These are phyloP conservation scores for Mycothermus thermophilus DNA, from an alignment of 495 filamentous ascomycete genomes.

Conservation along the genomic window DNA sequence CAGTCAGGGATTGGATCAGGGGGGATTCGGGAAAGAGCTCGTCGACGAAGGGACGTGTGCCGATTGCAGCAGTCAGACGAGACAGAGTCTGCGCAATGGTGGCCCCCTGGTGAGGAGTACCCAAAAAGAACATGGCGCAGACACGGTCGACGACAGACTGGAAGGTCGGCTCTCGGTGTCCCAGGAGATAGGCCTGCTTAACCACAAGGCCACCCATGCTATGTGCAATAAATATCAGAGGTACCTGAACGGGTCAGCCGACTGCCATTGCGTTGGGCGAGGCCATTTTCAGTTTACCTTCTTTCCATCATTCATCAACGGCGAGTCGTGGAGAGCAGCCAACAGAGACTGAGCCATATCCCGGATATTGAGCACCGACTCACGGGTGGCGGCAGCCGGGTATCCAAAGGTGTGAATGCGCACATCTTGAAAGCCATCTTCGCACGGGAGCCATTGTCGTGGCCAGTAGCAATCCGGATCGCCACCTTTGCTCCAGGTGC, in stretches of 20 bases:
- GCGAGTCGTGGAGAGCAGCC: constrained; percentile 21
- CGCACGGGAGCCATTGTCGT: constrained; percentile 15
- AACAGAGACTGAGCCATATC: constrained; percentile 31
- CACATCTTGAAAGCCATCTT: constrained; percentile 11
- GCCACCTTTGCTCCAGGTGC: constrained; percentile 11
- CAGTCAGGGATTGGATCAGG: background rate
- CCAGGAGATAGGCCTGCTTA: constrained; percentile 26
- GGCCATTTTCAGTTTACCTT: background rate
- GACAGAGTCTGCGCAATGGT: constrained; percentile 26
- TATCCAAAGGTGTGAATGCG: constrained; percentile 19
- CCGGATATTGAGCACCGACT: constrained; percentile 22
- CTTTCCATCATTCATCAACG: constrained; percentile 3
- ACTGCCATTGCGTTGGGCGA: background rate
- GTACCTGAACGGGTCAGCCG: constrained; percentile 9
- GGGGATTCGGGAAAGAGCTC: constrained; percentile 8
- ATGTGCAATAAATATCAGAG: constrained; percentile 33
- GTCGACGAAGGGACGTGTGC: constrained; percentile 7
- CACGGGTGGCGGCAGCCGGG: background rate
- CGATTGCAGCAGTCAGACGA: background rate
- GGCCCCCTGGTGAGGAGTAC: constrained; percentile 36
- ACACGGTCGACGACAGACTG: constrained; percentile 18
- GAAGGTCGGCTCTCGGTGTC: constrained; percentile 8
- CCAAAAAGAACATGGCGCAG: constrained; percentile 32
- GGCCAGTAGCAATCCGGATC: constrained; percentile 14
- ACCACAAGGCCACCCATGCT: constrained; percentile 39